Percentiles rank a stretch among this genome's conserved stretches.
These are phyloP conservation scores for Alloascoidea africana DNA, from an alignment of 805 yeast species.

Conservation along the genomic window DNA sequence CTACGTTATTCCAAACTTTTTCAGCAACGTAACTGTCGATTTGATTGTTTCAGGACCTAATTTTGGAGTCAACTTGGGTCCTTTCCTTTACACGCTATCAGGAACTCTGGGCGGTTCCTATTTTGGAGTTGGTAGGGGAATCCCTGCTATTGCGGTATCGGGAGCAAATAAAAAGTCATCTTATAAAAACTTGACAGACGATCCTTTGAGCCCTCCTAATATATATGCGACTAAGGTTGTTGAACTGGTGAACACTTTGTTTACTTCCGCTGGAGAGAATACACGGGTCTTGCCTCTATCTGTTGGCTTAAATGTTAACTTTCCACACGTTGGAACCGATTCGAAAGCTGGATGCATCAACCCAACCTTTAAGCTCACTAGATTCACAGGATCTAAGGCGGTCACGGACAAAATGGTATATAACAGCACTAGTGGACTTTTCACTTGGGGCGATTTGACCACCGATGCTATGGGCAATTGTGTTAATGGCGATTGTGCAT, in stretches of 20 bases:
- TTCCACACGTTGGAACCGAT: slow-evolving; percentile 13
- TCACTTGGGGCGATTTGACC: slow-evolving; percentile 10
- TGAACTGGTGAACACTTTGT: background rate
- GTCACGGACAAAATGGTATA: slow-evolving; percentile 19
- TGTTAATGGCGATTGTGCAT: slow-evolving; percentile 27
- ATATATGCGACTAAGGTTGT: background rate
- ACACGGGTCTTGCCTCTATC: background rate
- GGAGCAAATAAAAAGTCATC: slow-evolving; percentile 1
- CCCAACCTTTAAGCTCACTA: slow-evolving; percentile 29
- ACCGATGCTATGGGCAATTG: slow-evolving; percentile 12
- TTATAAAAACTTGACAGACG: background rate
- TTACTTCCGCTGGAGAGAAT: background rate
- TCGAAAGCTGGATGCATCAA: slow-evolving; percentile 20
- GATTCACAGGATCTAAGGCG: slow-evolving; percentile 28
- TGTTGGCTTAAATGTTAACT: slow-evolving; percentile 2
- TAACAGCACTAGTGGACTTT: slow-evolving; percentile 23
- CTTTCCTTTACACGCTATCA: slow-evolving; percentile 21
- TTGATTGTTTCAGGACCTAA: slow-evolving; percentile 31
- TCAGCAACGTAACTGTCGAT: slow-evolving; percentile 23
- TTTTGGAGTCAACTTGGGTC: slow-evolving; percentile 27
- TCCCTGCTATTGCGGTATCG: slow-evolving; percentile 13
- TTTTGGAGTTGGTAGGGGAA: slow-evolving; percentile 30
- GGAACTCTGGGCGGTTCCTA: slow-evolving; percentile 30
- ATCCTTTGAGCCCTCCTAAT: background rate
- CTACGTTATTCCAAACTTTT: slow-evolving; percentile 25